Conservation (phyloP, 768 basidiomycete genomes). For the Cantharellus anzutake region DNA sequence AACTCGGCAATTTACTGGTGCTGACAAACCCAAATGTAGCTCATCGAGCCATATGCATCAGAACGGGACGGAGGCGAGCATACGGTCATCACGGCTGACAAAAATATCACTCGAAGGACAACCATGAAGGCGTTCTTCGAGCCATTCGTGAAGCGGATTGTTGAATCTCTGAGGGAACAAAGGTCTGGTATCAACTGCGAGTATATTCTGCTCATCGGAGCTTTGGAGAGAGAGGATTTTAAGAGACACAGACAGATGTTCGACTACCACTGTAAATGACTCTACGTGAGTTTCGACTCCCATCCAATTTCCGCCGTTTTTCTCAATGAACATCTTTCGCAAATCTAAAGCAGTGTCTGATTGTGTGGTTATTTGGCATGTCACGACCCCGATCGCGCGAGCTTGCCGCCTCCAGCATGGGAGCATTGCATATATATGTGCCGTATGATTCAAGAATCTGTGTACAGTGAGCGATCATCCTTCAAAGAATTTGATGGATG, state of each 20-base stretch:
- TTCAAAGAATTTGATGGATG: background rate
- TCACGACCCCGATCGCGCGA: conserved; percentile 64
- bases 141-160: background rate
- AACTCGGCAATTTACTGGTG: too few relatives aligned
- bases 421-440: conserved; percentile 31
- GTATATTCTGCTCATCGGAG: background rate
- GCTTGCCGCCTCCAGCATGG: conserved; percentile 35
- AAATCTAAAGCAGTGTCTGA: conserved; percentile 77
- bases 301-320: too few relatives aligned
- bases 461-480: background rate
- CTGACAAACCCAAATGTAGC: too few relatives aligned
- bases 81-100: background rate
- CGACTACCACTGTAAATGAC: background rate
- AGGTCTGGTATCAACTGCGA: background rate
- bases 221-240: background rate
- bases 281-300: background rate
- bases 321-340: background rate
- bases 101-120: background rate
- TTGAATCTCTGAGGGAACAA: background rate
- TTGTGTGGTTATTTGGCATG: conserved; percentile 69
- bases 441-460: background rate
- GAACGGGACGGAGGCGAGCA: too few relatives aligned
- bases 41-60: too few relatives aligned
- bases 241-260: background rate
- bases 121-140: background rate